Evolutionary conservation across 495 filamentous ascomycete species (phyloP), one percentile per base, ranked within the genome.

Genomic region (Jackrogersella minutella): DNA sequence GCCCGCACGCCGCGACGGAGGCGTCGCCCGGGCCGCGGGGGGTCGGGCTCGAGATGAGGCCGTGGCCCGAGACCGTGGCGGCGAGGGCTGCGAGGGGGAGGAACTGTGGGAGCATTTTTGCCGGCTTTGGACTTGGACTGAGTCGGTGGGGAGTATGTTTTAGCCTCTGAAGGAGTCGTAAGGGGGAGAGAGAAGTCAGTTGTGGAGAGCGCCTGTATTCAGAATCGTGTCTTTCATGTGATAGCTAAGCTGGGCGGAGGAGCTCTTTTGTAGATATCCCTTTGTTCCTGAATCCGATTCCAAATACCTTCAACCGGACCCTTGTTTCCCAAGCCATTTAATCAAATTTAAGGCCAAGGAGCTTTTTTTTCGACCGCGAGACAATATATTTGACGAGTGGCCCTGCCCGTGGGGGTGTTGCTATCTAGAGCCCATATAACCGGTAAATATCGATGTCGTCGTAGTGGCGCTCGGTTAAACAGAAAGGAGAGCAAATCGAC

Each of bases 21-120:
- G 86, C 85, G 28, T 79, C 51, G 28, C 90, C 89, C 5, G 88
- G 87, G 57, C 79, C 76, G 62, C 90, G 87, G 47, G 85, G 79
- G 0, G 79, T 74, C 0, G 89, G 90, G 49, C 74, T 77, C 44
- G 79, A 78, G 66, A 91, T 83, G 66, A 87, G 84, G 57, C 88
- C 89, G 79, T 91, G 89, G 58, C 80, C 83, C 22, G 82, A 77
- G 66, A 79, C 86, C 60, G 84, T 76, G 62, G 82, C 70, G 64
- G 81, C 71, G n/a, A 88, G 71, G 68, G 78, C 75, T 52, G 82
- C 80, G 39, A 87, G 69, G 62, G 74, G 21, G 57, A 74, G 16
- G 31, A 77, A 47, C 58, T 62, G 57, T 4, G 71, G 37, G 57
- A 66, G 56, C 73, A 75, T 75, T 49, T n/a, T 58, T 74, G 61